phyloP scores from a whole-genome alignment of 2,329 filamentous ascomycete species.

The Botryotinia convoluta region DNA sequence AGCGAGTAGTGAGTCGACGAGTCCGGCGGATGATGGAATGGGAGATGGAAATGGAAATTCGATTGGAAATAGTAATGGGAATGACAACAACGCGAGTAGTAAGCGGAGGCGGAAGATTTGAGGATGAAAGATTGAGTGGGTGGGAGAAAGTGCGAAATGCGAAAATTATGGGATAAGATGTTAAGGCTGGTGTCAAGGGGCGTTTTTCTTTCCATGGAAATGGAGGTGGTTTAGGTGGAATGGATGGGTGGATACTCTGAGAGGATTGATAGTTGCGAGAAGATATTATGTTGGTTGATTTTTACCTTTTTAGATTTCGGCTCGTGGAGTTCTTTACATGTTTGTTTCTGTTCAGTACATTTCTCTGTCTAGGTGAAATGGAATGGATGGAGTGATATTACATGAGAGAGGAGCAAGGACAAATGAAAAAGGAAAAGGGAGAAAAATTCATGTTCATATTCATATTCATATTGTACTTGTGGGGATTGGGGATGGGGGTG shows the following conservation, averaged over 20 bases:
- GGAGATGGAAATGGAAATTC: slow-evolving; percentile 21
- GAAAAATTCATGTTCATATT: not conserved
- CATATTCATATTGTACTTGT: not conserved
- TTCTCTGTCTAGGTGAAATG: not conserved
- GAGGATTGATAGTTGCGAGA: not conserved
- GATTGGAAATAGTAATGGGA: not conserved
- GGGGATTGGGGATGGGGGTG: not conserved
- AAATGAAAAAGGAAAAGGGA: not conserved
- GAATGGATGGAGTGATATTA: not conserved
- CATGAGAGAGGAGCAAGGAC: not conserved
- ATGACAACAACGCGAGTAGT: slow-evolving; percentile 22
- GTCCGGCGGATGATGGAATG: slow-evolving; percentile 23
- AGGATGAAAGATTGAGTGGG: not conserved
- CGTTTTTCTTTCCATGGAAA: slow-evolving; percentile 3
- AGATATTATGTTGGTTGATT: not conserved
- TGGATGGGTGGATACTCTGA: not conserved
- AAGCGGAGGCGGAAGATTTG: slow-evolving; percentile 32
- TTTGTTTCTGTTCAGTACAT: not conserved
- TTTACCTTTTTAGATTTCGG: not conserved
- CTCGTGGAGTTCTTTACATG: not conserved
- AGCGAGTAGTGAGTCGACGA: slow-evolving; percentile 28
- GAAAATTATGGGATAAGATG: not conserved
- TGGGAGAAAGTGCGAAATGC: not conserved
- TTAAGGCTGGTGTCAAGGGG: not conserved
- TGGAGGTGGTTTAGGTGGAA: not conserved